Evolutionary conservation across 2,329 filamentous ascomycete genomes (phyloP).

Genomic region (Raffaelea arxii): DNA sequence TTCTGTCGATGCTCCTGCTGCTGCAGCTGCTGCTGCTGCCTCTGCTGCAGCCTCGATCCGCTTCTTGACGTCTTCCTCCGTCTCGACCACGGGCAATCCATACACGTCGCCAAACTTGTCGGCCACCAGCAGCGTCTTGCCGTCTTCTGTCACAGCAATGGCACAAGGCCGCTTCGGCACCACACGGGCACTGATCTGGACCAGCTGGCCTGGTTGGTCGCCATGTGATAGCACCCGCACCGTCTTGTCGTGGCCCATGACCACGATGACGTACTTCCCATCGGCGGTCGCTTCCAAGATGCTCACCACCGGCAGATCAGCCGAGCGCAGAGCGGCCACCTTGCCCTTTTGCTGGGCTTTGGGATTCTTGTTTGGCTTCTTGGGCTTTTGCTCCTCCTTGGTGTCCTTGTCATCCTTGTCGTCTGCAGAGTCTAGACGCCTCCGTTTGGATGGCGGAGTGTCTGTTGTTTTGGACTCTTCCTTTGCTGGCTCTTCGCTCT

Average conservation of each 20-base stretch:
- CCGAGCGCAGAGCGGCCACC: slow-evolving; percentile 20
- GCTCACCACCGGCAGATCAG: slow-evolving; percentile 56
- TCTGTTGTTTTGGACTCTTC: slow-evolving; percentile 16
- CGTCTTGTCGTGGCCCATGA: slow-evolving; percentile 87
- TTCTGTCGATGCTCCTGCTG: slow-evolving; percentile 1
- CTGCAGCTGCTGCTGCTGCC: background rate
- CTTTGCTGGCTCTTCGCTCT: slow-evolving; percentile 15
- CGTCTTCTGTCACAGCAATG: slow-evolving; percentile 59
- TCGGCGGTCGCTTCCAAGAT: slow-evolving; percentile 55
- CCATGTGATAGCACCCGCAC: slow-evolving; percentile 72
- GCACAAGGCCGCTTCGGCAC: slow-evolving; percentile 89
- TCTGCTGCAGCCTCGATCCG: too few relatives aligned
- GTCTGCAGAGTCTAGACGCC: slow-evolving; percentile 18
- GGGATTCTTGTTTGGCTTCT: slow-evolving; percentile 23
- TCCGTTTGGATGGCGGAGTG: slow-evolving; percentile 21
- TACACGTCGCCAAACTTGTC: slow-evolving; percentile 99
- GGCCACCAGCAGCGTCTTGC: slow-evolving; percentile 64
- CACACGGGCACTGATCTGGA: slow-evolving; percentile 58
- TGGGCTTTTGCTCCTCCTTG: background rate
- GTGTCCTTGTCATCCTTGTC: slow-evolving; percentile 5
- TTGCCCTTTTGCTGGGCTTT: background rate
- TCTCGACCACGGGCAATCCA: slow-evolving; percentile 59
- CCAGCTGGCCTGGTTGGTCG: slow-evolving; percentile 48
- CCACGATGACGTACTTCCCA: slow-evolving; percentile 60
- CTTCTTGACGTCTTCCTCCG: background rate